Base-by-base conservation (phyloP, 805 yeast species). In the Lipomyces spencermartinsiae region DNA sequence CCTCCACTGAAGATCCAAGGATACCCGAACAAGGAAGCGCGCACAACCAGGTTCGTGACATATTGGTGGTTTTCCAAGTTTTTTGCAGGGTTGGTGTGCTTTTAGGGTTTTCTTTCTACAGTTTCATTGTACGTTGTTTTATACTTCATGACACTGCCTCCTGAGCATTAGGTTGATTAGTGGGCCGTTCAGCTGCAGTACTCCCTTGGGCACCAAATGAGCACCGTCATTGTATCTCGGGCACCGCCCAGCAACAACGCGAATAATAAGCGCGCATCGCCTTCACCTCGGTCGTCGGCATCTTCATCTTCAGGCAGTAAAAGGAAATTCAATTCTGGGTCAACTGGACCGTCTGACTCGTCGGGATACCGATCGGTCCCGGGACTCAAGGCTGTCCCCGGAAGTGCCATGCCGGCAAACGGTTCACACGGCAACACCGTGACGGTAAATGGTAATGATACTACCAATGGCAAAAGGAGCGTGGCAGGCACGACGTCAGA, bases 221-320 rank as follows among this genome's bases (percentile, higher is more conserved):
- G 63, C 63, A 60, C 63, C 46, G 63, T 60, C 33, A 46, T 60
- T 34, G 63, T 60, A 16, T 60, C 63, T 19, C 35, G 63, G 25
- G 33, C 53, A 25, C 57, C 51, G 7, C 35, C 55, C 12, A 37
- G 16, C 49, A 58, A 58, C 54, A 43, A 43, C 39, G 33, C 53
- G 43, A n/a, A 33, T n/a, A 49, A 19, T 7, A 51, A 34, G 29
- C 58, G 46, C 9, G 31, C 58, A 7, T 51, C 56, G 12, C 29
- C 55, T 12, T 19, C 62, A 9, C 35, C 62, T 25, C 58, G 58
- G 25, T 31, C 58, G 8, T 33, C 58, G 16, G 22, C 34, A 10
- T n/a, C 37, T 16, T 33, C 34, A 33, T 57, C 46, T 19, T 43
- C 49, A 43, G n/a, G 60, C 34, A 4, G 10, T 8, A 55, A 54